Base-by-base conservation (phyloP, 2,329 filamentous ascomycete genomes). In the Aspergillus sp. region DNA sequence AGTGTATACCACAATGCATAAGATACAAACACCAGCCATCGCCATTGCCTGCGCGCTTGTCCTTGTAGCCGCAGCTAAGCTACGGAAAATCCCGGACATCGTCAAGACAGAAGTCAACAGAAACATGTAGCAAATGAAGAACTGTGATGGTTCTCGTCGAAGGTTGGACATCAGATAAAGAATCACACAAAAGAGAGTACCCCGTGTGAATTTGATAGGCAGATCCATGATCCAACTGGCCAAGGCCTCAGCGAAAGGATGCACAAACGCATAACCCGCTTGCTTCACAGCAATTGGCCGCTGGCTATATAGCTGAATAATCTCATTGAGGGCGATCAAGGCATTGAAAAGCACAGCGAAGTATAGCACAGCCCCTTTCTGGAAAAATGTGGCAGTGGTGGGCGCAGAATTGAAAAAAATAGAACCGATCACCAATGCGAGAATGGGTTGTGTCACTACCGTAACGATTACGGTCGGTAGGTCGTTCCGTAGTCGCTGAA, bases 281-380 rank as follows among this genome's bases (percentile, higher is more conserved):
- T 64, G 66, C 30, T 65, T 65, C 19, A 61, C 58, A 3, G 65
- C 59, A 17, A 64, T 50, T 13, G 44, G 58, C 5, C 56, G 54
- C 52, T 65, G 60, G 15, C 54, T 59, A 47, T 63, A 58, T 8
- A 66, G 47, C 13, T 55, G 93, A 90, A 49, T 93, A 83, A 64
- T 62, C 41, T 64, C 63, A 6, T 61, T 58, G n/a, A 61, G 88
- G 87, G 70, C 86, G 88, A 63, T 87, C 82, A 69, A 93, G 92
- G 90, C 91, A 74, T 93, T 95, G 81, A 93, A 87, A 58, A 96
- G 81, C 70, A 92, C 86, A 63, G 90, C 89, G 71, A 95, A 93
- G 83, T 95, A 96, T 53, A 96, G 95, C 7, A 63, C 50, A 7
- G 61, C 63, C 27, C 61, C 58, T 27, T 60, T 60, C 23, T 60